Base-by-base conservation (phyloP, 2,329 filamentous ascomycete genomes). In the Talaromyces sp. region DNA sequence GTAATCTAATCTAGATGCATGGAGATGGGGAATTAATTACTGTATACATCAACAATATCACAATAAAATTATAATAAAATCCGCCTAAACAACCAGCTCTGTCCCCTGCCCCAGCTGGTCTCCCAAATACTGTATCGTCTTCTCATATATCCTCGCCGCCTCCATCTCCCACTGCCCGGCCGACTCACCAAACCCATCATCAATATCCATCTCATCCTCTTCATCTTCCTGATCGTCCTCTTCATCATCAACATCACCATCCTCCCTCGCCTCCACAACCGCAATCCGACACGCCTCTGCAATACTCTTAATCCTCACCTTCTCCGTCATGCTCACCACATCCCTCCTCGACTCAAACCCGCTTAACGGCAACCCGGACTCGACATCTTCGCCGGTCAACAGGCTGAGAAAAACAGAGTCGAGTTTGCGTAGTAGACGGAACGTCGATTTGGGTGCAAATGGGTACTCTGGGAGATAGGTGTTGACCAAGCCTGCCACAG, bases 391-490 rank as follows among this genome's bases (percentile, higher is more conserved):
- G 3, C 89, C 89, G 26, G 81, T 77, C 1, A 96, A 71, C 10
- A 97, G 78, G 61, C 88, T 90, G 1, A 89, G 85, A 70, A 97
- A 96, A 43, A 90, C 90, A 67, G 88, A 84, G 69, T 97, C 93
- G 21, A 97, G 79, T 73, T 96, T 97, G 53, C 82, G 81, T 3
- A 96, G 78, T 0, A 93, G 71, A 0, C 80, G 75, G 68, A 97
- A 92, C 0, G 89, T 89, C 1, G 86, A 76, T n/a, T 79, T 80
- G 0, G 89, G 86, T 0, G 84, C 79, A 2, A 89, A 85, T 0
- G 86, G 82, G 71, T 96, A 96, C 9, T 86, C 84, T 4, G 86
- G 79, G 3, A 96, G 81, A 71, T 89, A 92, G 19, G 86, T 85
- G 60, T 85, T 86, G 41, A 92, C 80, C 62, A 92, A 82, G 56